These are phyloP conservation scores for Schizochytrium sp. DNA, from an alignment of 108 stramenopile genomes.

Conservation along the genomic window DNA sequence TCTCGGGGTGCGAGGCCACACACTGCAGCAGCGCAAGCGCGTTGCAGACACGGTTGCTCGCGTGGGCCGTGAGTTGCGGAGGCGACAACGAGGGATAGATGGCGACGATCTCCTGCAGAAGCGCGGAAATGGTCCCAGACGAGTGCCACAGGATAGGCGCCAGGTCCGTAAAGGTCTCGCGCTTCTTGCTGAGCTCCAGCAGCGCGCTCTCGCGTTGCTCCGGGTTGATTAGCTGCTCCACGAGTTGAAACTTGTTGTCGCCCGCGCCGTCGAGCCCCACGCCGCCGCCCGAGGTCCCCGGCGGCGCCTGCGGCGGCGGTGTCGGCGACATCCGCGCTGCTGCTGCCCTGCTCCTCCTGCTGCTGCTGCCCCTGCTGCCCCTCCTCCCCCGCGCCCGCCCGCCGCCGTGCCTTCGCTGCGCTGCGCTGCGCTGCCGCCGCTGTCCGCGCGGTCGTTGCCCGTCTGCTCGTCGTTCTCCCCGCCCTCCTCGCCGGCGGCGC, in stretches of 20 bases:
- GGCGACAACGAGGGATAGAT: constrained; percentile 93
- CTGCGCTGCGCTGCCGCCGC: too few relatives aligned
- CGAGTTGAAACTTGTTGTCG: constrained; percentile 11
- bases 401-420: too few relatives aligned
- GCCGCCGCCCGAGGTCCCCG: too few relatives aligned
- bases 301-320: too few relatives aligned
- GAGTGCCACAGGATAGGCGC: constrained; percentile 74
- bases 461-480: too few relatives aligned
- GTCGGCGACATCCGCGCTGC: too few relatives aligned
- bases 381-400: too few relatives aligned
- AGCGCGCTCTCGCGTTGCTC: constrained; percentile 79
- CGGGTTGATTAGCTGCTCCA: constrained; percentile 7
- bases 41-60: constrained; percentile 93
- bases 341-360: too few relatives aligned
- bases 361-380: too few relatives aligned
- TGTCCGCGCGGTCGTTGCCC: too few relatives aligned
- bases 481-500: too few relatives aligned
- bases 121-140: constrained; percentile 54
- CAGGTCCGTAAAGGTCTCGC: constrained; percentile 85
- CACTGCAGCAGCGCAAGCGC: constrained; percentile 95
- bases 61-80: constrained; percentile 89
- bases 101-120: constrained; percentile 93
- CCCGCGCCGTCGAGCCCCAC: neutral
- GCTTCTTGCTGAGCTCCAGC: constrained; percentile 91
- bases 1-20: constrained; percentile 94